These are phyloP conservation scores for Durusdinium trenchii DNA, from an alignment of 73 alveolate genomes.

Conservation along the genomic window DNA sequence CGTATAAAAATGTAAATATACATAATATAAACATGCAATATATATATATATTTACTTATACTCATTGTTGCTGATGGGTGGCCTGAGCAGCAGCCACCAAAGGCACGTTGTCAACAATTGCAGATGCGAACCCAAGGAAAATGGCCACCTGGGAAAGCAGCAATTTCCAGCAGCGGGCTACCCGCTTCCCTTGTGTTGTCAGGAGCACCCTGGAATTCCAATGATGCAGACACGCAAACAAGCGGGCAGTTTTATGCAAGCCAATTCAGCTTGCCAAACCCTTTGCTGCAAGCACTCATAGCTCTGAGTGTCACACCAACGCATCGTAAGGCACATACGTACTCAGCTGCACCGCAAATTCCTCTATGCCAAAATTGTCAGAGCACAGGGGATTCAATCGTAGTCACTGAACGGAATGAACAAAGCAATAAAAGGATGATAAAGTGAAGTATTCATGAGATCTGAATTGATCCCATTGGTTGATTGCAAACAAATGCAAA, in stretches of 20 bases:
- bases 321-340: slow-evolving; percentile 42
- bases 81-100: slow-evolving; percentile 93
- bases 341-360: slow-evolving; percentile 87
- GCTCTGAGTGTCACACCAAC: neutral
- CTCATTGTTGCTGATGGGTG: neutral
- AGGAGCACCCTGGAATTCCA: neutral
- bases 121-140: slow-evolving; percentile 87
- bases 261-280: neutral
- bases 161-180: neutral
- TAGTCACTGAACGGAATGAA: neutral
- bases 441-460: neutral
- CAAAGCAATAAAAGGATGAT: neutral
- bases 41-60: too few species aligned
- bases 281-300: neutral
- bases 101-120: slow-evolving; percentile 92
- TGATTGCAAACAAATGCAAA: too few species aligned
- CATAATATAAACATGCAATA: too few species aligned
- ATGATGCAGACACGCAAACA: neutral
- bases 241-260: neutral
- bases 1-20: too few species aligned
- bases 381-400: neutral
- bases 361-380: slow-evolving; percentile 10
- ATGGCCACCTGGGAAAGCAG: slow-evolving; percentile 90
- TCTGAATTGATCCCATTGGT: neutral
- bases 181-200: neutral